Conservation (phyloP, 345 rosid genomes). For the Eucalyptus erythrocorys region DNA sequence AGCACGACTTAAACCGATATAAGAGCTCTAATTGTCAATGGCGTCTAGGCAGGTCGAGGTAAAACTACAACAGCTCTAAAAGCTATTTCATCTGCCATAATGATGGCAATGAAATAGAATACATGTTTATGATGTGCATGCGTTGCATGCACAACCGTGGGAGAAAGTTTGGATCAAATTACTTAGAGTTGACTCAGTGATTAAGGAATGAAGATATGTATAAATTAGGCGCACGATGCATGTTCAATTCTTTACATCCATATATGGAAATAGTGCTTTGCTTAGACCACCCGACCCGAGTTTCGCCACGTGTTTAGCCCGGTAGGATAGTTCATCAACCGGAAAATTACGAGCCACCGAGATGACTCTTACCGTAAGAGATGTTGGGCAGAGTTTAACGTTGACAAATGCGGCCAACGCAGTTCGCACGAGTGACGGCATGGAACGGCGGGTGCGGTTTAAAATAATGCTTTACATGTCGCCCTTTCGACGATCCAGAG, state of each 20-base stretch:
- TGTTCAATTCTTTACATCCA: neutral
- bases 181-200: neutral
- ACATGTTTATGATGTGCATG: too few species aligned
- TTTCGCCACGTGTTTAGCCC: neutral
- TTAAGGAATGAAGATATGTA: neutral
- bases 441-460: neutral
- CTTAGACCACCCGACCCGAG: neutral
- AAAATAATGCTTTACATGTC: neutral
- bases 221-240: fast-evolving
- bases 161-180: neutral
- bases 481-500: neutral
- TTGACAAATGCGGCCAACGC: neutral
- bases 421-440: neutral
- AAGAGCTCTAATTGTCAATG: neutral
- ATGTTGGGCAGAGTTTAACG: neutral
- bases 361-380: neutral
- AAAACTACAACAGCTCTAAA: neutral
- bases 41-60: neutral
- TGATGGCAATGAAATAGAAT: neutral
- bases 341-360: neutral
- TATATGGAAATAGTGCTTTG: too few species aligned
- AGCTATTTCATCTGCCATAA: neutral
- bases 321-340: neutral
- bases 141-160: fast-evolving
- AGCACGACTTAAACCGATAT: neutral